Conservation (phyloP, 441 rosid genomes). For the Pelargonium myrrhifolium region DNA sequence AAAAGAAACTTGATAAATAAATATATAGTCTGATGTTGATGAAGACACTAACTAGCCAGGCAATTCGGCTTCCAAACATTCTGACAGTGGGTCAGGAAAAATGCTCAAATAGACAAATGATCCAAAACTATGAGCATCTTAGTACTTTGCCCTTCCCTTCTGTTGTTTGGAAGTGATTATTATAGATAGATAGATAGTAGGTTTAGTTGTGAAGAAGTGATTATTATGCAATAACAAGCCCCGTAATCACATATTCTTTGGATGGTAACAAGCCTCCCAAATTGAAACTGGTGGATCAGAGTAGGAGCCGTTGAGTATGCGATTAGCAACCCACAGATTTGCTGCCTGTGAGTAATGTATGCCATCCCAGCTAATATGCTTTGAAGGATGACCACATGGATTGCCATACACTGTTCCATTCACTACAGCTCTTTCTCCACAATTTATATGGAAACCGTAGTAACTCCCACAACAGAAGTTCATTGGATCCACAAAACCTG, state of each 20-base stretch:
- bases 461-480: slow-evolving; percentile 59
- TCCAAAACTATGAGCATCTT: slow-evolving; percentile 4
- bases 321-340: slow-evolving; percentile 40
- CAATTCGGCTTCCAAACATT: background rate
- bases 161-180: slow-evolving; percentile 13
- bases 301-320: slow-evolving; percentile 42
- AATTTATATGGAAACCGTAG: slow-evolving; percentile 45
- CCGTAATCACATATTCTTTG: slow-evolving; percentile 6
- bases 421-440: slow-evolving; percentile 45
- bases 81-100: slow-evolving; percentile 1
- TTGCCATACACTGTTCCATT: slow-evolving; percentile 55
- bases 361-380: slow-evolving; percentile 67
- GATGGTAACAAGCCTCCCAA: slow-evolving; percentile 30
- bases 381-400: slow-evolving; percentile 46
- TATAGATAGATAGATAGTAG: background rate
- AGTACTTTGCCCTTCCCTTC: background rate
- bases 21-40: no score
- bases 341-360: slow-evolving; percentile 58
- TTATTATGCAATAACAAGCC: background rate
- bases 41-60: background rate
- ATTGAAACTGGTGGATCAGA: slow-evolving; percentile 40
- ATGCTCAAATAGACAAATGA: slow-evolving; percentile 11
- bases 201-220: background rate
- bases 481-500: slow-evolving; percentile 59
- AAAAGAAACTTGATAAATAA: background rate